Base-by-base conservation (phyloP, 1,139 yeast genomes). In the Debaryomyces nepalensis region DNA sequence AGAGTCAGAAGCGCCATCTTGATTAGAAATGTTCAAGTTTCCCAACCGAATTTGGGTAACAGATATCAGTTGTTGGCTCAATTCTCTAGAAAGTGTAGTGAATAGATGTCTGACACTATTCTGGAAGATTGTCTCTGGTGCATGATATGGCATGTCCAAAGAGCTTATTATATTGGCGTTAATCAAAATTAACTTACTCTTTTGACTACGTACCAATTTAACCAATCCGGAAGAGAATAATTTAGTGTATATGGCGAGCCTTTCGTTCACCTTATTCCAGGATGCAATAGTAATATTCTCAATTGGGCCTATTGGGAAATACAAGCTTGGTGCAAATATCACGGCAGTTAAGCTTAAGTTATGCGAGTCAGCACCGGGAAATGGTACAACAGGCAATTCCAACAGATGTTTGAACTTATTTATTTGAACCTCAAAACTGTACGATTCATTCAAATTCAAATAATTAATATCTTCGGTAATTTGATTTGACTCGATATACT, bases 261-360 rank as follows among this genome's bases (percentile, higher is more conserved):
- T 71, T 20, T 77, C 73, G 47, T 70, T 67, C 31, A 82, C 49
- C 33, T 73, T 73, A 8, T 65, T 59, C 89, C 89, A 82, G 4
- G 79, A 72, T 6, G 69, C 66, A 10, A 73, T 62, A 2, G 79
- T 58, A n/a, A 81, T 64, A 36, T 79, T 70, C 51, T 84, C 89
- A 12, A 84, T 66, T 1, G 90, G 89, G 0, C 90, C 91, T 1
- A 82, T 63, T 2, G 88, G 87, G 61, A 80, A 83, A 53, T 75
- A 79, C 46, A 82, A 64, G 51, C 77, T 82, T 0, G 91, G 91
- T 2, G 86, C 68, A 41, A 84, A 73, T 9, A 85, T 63, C 15
- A 84, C 79, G 4, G 84, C 84, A 2, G 74, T 71, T n/a, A 84
- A 67, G 29, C 64, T 58, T 46, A 83, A 70, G 33, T 59, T 63